phyloP scores from a whole-genome alignment of 2,329 filamentous ascomycete genomes.

The Cladosporium sp. region DNA sequence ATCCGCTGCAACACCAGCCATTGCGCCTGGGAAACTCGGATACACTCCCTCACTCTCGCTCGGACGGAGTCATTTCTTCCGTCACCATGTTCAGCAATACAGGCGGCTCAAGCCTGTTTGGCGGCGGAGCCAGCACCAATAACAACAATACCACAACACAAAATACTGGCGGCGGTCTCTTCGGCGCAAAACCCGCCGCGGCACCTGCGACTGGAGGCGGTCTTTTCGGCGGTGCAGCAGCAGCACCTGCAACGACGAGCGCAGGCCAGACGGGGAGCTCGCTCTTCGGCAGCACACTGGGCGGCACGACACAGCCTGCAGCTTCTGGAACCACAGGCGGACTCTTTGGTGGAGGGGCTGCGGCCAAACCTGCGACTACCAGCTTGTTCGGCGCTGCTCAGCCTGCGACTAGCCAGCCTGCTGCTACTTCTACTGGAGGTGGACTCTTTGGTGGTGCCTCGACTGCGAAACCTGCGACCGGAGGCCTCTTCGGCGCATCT shows the following conservation, averaged over 20 bases:
- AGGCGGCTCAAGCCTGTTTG: conserved; percentile 13
- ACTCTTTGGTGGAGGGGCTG: conserved; percentile 8
- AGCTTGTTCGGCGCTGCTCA: conserved; percentile 14
- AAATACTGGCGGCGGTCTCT: conserved; percentile 8
- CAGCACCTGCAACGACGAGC: conserved; percentile 12
- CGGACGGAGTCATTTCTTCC: neutral
- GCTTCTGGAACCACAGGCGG: neutral
- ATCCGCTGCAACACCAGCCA: neutral
- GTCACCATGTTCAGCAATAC: neutral
- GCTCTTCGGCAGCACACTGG: conserved; percentile 11
- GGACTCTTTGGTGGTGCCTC: conserved; percentile 3
- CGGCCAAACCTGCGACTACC: conserved; percentile 9
- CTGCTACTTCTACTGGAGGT: neutral
- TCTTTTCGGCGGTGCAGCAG: conserved; percentile 3
- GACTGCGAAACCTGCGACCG: conserved; percentile 10
- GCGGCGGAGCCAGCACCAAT: conserved; percentile 5
- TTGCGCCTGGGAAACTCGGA: neutral
- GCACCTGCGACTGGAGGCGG: conserved; percentile 11
- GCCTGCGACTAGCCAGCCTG: conserved; percentile 11
- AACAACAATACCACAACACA: conserved; percentile 6
- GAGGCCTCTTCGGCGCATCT: conserved; percentile 12
- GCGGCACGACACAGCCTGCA: conserved; percentile 8
- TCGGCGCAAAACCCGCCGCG: conserved; percentile 4
- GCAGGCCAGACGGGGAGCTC: conserved; percentile 1
- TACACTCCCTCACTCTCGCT: neutral